Percentiles rank a stretch among this genome's conserved stretches.
These are phyloP conservation scores for Abortiporus biennis DNA, from an alignment of 1,284 basidiomycete genomes.

Conservation along the genomic window DNA sequence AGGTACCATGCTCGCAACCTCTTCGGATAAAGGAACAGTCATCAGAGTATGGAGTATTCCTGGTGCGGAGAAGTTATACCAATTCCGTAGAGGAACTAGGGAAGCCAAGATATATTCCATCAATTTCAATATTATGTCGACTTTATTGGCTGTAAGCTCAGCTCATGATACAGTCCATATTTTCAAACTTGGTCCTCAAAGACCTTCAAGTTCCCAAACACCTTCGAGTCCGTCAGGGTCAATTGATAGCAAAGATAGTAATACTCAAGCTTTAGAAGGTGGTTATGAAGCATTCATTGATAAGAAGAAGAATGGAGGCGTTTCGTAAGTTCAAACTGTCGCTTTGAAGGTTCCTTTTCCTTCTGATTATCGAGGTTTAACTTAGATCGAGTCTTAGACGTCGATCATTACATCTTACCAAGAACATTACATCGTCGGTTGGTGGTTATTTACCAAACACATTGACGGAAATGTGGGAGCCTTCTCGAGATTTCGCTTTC, in stretches of 20 bases:
- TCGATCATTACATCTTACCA: conserved; percentile 74
- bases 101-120: conserved; percentile 87
- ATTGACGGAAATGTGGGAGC: conserved; percentile 96
- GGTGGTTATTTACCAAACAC: conserved; percentile 90
- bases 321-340: conserved; percentile 24
- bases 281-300: conserved; percentile 76
- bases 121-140: conserved; percentile 85
- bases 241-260: conserved; percentile 47
- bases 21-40: conserved; percentile 95
- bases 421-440: conserved; percentile 74
- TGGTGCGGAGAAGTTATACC: conserved; percentile 88
- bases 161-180: conserved; percentile 98
- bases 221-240: conserved; percentile 6
- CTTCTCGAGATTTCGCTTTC: conserved; percentile 91
- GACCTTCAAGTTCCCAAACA: conserved; percentile 14
- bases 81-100: conserved; percentile 88
- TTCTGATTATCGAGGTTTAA: too few relatives aligned
- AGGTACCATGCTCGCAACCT: conserved; percentile 90
- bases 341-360: not conserved
- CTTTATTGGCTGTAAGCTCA: conserved; percentile 83
- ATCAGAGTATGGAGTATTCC: conserved; percentile 94
- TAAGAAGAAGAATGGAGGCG: conserved; percentile 53
- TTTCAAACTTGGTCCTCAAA: conserved; percentile 69
- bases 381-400: conserved; percentile 54
- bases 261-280: conserved; percentile 50